A percentile compares a stretch with the other conserved stretches of the same genome.
phyloP scores from a whole-genome alignment of 2,329 filamentous ascomycete genomes.

The Diaporthe velutina region DNA sequence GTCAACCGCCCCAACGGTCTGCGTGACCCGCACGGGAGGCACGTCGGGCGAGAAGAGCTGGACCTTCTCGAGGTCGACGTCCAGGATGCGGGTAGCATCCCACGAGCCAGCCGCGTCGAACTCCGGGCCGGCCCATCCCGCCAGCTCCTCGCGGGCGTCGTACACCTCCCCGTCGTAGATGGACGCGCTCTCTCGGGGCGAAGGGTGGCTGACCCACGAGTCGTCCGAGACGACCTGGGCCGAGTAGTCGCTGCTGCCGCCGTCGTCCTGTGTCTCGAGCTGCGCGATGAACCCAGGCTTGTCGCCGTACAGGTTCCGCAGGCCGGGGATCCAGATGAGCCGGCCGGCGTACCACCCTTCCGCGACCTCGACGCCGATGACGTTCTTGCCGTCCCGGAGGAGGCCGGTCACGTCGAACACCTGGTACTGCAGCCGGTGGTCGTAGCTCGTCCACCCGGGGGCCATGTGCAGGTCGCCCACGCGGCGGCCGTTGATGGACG shows the following conservation, averaged over 20 bases:
- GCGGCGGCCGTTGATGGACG: slow-evolving; percentile 52
- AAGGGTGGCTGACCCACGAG: slow-evolving; percentile 45
- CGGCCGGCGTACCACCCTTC: slow-evolving; percentile 66
- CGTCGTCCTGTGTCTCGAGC: slow-evolving; percentile 44
- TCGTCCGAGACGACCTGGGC: slow-evolving; percentile 46
- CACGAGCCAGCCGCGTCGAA: slow-evolving; percentile 9
- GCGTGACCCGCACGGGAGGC: slow-evolving; percentile 48
- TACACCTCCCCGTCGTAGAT: slow-evolving; percentile 51
- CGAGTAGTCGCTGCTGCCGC: slow-evolving; percentile 39
- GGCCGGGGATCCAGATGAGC: slow-evolving; percentile 48
- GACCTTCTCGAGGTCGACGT: slow-evolving; percentile 37
- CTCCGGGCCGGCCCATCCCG: slow-evolving; percentile 35
- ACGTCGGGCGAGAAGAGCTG: slow-evolving; percentile 48
- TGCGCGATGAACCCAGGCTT: slow-evolving; percentile 48
- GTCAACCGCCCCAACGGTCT: slow-evolving; percentile 41
- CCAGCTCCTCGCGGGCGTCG: slow-evolving; percentile 46
- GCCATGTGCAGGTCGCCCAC: slow-evolving; percentile 51
- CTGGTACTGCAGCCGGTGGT: slow-evolving; percentile 58
- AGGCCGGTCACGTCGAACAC: slow-evolving; percentile 56
- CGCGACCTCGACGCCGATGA: slow-evolving; percentile 59
- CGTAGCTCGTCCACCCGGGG: slow-evolving; percentile 60
- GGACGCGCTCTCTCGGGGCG: slow-evolving; percentile 42
- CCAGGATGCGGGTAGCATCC: slow-evolving; percentile 38
- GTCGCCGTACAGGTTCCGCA: slow-evolving; percentile 50
- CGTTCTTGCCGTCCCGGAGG: slow-evolving; percentile 52